Base-by-base conservation (phyloP, 2,329 filamentous ascomycete genomes). In the Trichoderma sp. region DNA sequence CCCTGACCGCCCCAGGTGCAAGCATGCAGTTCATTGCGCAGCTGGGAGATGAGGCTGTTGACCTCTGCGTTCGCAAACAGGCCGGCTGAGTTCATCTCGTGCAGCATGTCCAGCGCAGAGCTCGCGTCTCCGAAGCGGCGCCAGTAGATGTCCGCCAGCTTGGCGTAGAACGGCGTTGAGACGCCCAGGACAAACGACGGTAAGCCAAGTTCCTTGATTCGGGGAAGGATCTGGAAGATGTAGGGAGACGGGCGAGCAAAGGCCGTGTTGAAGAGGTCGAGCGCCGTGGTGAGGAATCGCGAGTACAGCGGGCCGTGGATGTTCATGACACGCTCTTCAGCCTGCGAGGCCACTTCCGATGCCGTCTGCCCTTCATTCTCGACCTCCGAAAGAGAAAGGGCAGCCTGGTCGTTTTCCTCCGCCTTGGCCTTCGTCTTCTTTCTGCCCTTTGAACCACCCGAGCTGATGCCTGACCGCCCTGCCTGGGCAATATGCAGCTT, bases 101-200 rank as follows among this genome's bases (percentile, higher is more conserved):
- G 79, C 5, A 91, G 76, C 1, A 89, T 73, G 4, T 81, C 77
- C 57, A 87, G 75, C 26, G 90, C 83, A 1, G 80, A 80, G 3
- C 72, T 68, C 2, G 86, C 79, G 70, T 91, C 86, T 24, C 85
- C 82, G 68, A 85, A 84, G 12, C 85, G 83, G 41, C 78, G 75
- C 85, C 88, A 91, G 63, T 86, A 79, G 24, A 88, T 82, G 15
- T 80, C 75, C 26, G 91, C 80, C 41, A 92, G 81, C 56, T 85
- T 81, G 72, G 90, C 88, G 79, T 91, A 93, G 48, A 93, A 85
- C 0, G 83, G 79, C 0, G 89, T 90, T 19, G 87, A 88, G 6
- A 86, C 88, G 55, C 90, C 90, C 0, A 94, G 82, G 7, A 91
- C 87, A 71, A 89, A 91, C 0, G 89, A 89, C 1, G 85, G 83